Evolutionary conservation across 2,329 filamentous ascomycete species (phyloP).

Genomic region (Epichloe aotearoae): DNA sequence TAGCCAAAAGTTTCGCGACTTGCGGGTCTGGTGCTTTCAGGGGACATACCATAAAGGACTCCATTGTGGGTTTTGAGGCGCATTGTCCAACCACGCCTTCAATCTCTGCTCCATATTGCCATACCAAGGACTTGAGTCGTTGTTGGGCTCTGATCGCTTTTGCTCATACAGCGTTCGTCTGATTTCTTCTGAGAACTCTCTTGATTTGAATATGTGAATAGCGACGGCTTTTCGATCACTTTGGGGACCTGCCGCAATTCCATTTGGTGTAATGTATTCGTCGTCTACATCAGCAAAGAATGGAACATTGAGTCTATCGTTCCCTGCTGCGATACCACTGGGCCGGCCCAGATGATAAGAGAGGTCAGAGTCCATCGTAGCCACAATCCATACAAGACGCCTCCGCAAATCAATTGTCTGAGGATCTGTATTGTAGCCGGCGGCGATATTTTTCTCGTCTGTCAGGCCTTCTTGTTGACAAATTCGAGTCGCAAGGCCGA

Average conservation of each 20-base stretch:
- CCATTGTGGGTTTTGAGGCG: slow-evolving; percentile 57
- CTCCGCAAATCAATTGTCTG: slow-evolving; percentile 82
- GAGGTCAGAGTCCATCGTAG: slow-evolving; percentile 78
- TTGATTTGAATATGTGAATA: slow-evolving; percentile 90
- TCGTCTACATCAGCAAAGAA: slow-evolving; percentile 80
- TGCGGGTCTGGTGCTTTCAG: too few relatives aligned
- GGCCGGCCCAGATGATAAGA: slow-evolving; percentile 81
- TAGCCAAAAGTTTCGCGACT: not conserved
- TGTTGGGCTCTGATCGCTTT: slow-evolving; percentile 61
- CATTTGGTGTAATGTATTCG: slow-evolving; percentile 63
- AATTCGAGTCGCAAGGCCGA: slow-evolving; percentile 76
- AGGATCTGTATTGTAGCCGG: slow-evolving; percentile 49
- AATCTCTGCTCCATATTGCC: slow-evolving; percentile 65
- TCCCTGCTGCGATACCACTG: slow-evolving; percentile 67
- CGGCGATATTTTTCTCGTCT: slow-evolving; percentile 75
- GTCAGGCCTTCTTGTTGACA: slow-evolving; percentile 80
- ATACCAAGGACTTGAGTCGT: slow-evolving; percentile 83
- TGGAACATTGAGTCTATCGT: slow-evolving; percentile 72
- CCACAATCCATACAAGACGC: slow-evolving; percentile 75
- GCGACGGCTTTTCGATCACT: slow-evolving; percentile 78
- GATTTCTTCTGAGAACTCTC: slow-evolving; percentile 76
- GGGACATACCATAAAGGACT: slow-evolving; percentile 62
- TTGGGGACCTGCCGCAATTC: slow-evolving; percentile 57
- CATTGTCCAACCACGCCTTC: slow-evolving; percentile 63
- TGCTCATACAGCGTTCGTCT: slow-evolving; percentile 74